phyloP scores from a whole-genome alignment of 805 yeast species.

The Starmerella gropengiesseri region DNA sequence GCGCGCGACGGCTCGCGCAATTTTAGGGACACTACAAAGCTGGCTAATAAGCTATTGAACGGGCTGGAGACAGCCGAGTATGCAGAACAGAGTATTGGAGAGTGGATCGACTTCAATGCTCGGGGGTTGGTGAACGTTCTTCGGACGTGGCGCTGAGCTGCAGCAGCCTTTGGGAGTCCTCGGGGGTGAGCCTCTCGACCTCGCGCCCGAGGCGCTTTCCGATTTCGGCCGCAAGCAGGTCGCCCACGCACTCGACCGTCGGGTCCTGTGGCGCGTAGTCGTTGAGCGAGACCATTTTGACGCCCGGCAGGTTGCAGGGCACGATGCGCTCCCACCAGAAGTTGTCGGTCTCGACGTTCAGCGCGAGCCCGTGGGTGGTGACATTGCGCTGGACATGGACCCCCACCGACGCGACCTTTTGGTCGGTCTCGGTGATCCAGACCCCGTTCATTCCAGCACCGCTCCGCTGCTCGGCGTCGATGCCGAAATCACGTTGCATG shows the following conservation, averaged over 20 bases:
- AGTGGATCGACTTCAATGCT: constrained; percentile 65
- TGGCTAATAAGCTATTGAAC: constrained; percentile 50
- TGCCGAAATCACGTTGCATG: constrained; percentile 31
- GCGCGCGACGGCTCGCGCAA: constrained; percentile 54
- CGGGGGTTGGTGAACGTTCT: constrained; percentile 54
- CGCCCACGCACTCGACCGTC: constrained; percentile 35
- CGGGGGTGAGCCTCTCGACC: not conserved
- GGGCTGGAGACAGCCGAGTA: constrained; percentile 46
- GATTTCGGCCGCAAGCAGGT: constrained; percentile 32
- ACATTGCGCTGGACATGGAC: constrained; percentile 73
- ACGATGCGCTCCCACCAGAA: constrained; percentile 57
- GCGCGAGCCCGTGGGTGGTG: constrained; percentile 81
- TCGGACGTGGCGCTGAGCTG: constrained; percentile 12
- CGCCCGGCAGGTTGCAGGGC: constrained; percentile 77
- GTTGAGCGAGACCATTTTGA: constrained; percentile 39
- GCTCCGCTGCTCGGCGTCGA: constrained; percentile 44
- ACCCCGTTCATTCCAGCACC: constrained; percentile 64
- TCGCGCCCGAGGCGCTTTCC: constrained; percentile 5
- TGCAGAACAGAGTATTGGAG: constrained; percentile 54
- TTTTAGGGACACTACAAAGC: constrained; percentile 47
- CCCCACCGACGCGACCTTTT: constrained; percentile 81
- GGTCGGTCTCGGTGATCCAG: constrained; percentile 47
- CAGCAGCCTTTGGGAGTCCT: not conserved
- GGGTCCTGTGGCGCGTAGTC: constrained; percentile 10
- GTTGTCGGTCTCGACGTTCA: constrained; percentile 67